Evolutionary conservation across 805 yeast species (phyloP).

Genomic region (Yarrowia hollandica): DNA sequence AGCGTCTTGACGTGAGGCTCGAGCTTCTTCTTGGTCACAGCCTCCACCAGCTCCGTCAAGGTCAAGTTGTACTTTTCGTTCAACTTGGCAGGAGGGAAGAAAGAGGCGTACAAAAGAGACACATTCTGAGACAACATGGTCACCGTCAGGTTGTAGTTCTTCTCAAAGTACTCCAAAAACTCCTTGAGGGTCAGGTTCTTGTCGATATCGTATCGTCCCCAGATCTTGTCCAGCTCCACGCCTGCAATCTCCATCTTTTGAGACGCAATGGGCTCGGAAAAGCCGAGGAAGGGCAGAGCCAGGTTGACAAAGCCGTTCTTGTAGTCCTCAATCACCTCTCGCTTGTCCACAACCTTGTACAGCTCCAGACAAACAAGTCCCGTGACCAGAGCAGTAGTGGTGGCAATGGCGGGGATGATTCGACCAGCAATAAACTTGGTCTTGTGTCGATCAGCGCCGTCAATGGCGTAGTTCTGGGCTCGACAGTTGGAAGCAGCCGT

Average conservation of each 20-base stretch:
- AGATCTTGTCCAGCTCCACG: conserved; percentile 79
- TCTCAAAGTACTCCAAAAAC: conserved; percentile 70
- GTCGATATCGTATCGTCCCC: conserved; percentile 86
- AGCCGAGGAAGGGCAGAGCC: conserved; percentile 94
- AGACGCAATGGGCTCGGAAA: conserved; percentile 92
- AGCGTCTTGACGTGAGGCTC: conserved; percentile 71
- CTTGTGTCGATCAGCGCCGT: conserved; percentile 81
- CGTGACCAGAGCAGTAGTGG: conserved; percentile 97
- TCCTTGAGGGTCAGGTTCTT: conserved; percentile 69
- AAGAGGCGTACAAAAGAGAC: conserved; percentile 85
- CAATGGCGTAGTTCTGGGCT: conserved; percentile 87
- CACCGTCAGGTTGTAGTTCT: conserved; percentile 80
- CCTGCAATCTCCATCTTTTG: conserved; percentile 71
- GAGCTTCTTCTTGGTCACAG: conserved; percentile 81
- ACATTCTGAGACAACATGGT: conserved; percentile 92
- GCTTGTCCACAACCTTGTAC: conserved; percentile 82
- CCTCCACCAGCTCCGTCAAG: conserved; percentile 73
- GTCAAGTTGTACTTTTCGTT: conserved; percentile 70
- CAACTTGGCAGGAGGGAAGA: conserved; percentile 87
- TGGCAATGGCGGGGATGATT: conserved; percentile 98
- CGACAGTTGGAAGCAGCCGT: conserved; percentile 95
- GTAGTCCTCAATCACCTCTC: conserved; percentile 70
- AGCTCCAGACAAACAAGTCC: conserved; percentile 91
- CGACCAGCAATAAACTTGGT: conserved; percentile 98
- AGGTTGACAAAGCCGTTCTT: conserved; percentile 90